Evolutionary conservation across 257 asterid genomes (phyloP), one percentile per base, ranked within the genome.

Genomic region (Jacaranda copaia): DNA sequence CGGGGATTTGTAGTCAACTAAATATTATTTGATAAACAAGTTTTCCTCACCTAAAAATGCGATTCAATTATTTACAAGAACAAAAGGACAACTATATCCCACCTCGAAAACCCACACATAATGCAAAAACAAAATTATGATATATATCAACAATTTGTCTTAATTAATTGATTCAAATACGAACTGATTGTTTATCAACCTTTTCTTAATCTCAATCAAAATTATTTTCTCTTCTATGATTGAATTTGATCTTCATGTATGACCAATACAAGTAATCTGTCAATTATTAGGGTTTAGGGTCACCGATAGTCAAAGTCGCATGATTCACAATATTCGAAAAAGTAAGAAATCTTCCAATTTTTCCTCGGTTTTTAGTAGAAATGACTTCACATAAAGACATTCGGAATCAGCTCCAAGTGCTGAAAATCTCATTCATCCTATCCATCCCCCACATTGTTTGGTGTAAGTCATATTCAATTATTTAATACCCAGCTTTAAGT

Each of bases 291-390:
- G 49, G 20, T 73, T 38, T 58, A 72, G 32, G 32, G 32, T 25
- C 32, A 25, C 32, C 32, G 32, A 25, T 25, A 0, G 75, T 73
- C 67, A 51, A 71, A 43, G 16, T 6, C 19, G 71, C 19, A 79
- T 79, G 53, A 79, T 79, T 56, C 66, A 65, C 58, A 79, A 39
- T 73, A 79, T 66, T 79, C 64, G 16, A 57, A 72, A 63, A 72
- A n/a, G 19, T 11, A 42, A 8, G 69, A 39, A 42, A 55, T 4
- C 66, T 38, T 55, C 40, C 25, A 56, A 73, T 68, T 67, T 19
- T 58, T 73, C 58, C 56, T 4, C 55, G 69, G 53, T 51, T 53
- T 16, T 65, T 53, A 19, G 66, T 51, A 58, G 68, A 78, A 71
- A 72, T 71, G 69, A 70, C 78, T 78, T 43, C 78, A 73, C 73